These are phyloP conservation scores for Drechslerella coelobrocha DNA, from an alignment of 2,329 filamentous ascomycete species.

Conservation along the genomic window DNA sequence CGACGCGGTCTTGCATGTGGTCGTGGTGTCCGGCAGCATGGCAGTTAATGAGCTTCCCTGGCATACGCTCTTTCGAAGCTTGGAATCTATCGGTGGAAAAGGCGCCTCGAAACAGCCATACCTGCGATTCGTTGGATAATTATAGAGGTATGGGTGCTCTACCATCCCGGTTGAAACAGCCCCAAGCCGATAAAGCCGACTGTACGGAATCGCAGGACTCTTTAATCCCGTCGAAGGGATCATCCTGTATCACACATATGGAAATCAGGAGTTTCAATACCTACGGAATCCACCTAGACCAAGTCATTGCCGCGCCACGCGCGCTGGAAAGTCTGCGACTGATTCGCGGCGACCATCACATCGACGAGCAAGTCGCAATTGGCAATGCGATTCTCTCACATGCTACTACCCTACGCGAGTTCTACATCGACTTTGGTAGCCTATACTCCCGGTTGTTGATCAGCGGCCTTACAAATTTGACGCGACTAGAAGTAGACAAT, in stretches of 20 bases:
- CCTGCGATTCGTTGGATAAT: neutral
- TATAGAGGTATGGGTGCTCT: neutral
- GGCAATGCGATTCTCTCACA: conserved; percentile 35
- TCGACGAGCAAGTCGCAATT: conserved; percentile 17
- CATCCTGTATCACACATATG: conserved; percentile 14
- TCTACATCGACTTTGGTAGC: conserved; percentile 31
- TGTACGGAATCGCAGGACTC: too few species aligned
- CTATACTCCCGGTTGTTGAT: conserved; percentile 21
- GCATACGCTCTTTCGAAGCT: conserved; percentile 17
- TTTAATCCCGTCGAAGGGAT: conserved; percentile 10
- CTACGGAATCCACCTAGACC: conserved; percentile 16
- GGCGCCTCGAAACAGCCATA: neutral
- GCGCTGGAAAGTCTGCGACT: conserved; percentile 15
- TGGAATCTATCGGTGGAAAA: conserved; percentile 5
- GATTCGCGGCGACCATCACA: conserved; percentile 7
- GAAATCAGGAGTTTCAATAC: conserved; percentile 14
- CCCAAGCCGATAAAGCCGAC: conserved; percentile 1
- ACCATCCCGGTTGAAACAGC: neutral
- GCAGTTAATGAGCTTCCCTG: conserved; percentile 21
- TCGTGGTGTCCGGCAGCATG: conserved; percentile 28
- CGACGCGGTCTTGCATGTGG: neutral
- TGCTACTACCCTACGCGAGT: neutral
- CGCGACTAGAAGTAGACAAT: conserved; percentile 25
- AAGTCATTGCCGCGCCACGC: conserved; percentile 23
- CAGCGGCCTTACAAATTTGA: conserved; percentile 23